Conservation (phyloP, 1,284 basidiomycete genomes). For the Phenoliferia sp. region DNA sequence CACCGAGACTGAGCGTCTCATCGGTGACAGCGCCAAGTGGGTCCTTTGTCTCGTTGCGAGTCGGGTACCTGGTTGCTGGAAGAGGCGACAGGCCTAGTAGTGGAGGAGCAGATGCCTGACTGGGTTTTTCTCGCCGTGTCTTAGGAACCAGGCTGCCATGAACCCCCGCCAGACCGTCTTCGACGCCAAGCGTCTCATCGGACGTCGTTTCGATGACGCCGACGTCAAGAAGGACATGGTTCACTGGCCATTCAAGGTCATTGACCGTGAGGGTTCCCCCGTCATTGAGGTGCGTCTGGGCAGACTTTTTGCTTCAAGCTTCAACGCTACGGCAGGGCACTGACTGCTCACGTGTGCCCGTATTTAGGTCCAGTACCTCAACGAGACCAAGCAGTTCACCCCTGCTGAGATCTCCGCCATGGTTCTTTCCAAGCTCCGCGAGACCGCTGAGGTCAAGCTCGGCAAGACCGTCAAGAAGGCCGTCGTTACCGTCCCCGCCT, state of each 20-base stretch:
- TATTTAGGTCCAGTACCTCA: constrained; percentile 54
- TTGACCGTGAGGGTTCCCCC: constrained; percentile 56
- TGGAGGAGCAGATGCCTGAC: not conserved
- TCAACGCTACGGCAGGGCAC: not conserved
- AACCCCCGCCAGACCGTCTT: constrained; percentile 93
- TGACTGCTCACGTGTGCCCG: not conserved
- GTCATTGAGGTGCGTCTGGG: constrained; percentile 43
- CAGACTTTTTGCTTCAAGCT: not conserved
- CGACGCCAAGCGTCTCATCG: constrained; percentile 93
- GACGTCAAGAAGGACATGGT: constrained; percentile 59
- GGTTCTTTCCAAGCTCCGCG: constrained; percentile 99
- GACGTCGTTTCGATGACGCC: constrained; percentile 78
- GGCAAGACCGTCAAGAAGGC: constrained; percentile 60
- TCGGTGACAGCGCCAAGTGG: constrained; percentile 68
- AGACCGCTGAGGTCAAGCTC: constrained; percentile 60
- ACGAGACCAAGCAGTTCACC: constrained; percentile 57
- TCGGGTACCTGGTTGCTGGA: not conserved
- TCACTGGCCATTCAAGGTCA: constrained; percentile 67
- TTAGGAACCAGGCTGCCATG: constrained; percentile 67
- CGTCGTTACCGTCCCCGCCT: constrained; percentile 64
- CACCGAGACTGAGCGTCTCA: constrained; percentile 94
- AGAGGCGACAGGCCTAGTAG: not conserved
- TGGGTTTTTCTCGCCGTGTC: not conserved
- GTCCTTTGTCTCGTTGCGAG: not conserved
- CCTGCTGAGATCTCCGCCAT: constrained; percentile 85